Evolutionary conservation across 441 rosid species (phyloP).

Genomic region (Syzygium syzygioides): DNA sequence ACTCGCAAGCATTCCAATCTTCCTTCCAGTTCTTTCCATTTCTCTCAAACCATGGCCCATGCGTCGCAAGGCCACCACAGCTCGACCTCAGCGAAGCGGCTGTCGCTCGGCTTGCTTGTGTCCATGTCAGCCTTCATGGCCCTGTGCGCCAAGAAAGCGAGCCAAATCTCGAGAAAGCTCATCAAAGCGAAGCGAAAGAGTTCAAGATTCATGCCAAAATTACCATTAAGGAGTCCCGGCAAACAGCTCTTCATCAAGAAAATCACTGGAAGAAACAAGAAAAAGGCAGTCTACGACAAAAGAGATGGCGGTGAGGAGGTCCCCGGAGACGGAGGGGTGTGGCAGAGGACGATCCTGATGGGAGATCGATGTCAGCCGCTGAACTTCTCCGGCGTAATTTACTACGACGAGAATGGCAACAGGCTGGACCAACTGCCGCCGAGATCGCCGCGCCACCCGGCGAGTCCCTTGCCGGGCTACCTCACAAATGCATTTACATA

Average conservation of each 20-base stretch:
- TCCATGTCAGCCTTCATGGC: neutral
- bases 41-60: neutral
- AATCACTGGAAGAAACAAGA: neutral
- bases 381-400: conserved; percentile 12
- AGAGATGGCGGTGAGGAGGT: neutral
- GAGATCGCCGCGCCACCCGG: neutral
- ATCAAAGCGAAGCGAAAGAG: neutral
- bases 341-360: conserved; percentile 18
- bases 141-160: neutral
- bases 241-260: neutral
- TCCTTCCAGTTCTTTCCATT: neutral
- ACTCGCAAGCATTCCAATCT: neutral
- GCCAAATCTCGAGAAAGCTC: neutral
- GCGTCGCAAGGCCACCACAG: neutral
- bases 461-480: neutral
- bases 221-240: neutral
- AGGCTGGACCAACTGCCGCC: neutral
- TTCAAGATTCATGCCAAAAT: neutral
- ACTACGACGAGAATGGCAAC: conserved; percentile 13
- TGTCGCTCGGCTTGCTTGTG: neutral
- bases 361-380: conserved; percentile 14
- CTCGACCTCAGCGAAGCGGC: neutral
- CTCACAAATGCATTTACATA: neutral
- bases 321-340: conserved; percentile 7
- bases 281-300: neutral